Evolutionary conservation across 306 rosid species (phyloP).

Genomic region (Rosa rugosa): DNA sequence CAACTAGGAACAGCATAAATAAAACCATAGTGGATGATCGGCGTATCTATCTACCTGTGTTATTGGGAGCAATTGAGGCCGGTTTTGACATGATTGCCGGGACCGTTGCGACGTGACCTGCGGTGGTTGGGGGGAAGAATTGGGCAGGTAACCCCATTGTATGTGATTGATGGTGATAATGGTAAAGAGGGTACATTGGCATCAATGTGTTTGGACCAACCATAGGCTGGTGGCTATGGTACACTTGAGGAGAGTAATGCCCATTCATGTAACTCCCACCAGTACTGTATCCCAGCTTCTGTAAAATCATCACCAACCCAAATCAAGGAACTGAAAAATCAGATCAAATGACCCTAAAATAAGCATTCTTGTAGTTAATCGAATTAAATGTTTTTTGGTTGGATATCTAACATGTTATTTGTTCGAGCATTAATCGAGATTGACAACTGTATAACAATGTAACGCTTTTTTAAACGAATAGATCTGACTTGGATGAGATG

Average conservation of each 20-base stretch:
- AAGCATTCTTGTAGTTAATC: background rate
- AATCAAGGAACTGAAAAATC: background rate
- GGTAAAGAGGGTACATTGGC: conserved; percentile 75
- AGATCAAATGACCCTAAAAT: conserved; percentile 2
- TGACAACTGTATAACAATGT: background rate
- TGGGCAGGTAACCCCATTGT: conserved; percentile 71
- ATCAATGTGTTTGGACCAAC: conserved; percentile 66
- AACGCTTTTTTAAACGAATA: background rate
- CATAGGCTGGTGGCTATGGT: conserved; percentile 60
- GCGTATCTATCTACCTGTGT: conserved; percentile 48
- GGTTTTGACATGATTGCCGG: conserved; percentile 62
- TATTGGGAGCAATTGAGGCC: conserved; percentile 40
- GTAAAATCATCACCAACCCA: conserved; percentile 20
- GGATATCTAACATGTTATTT: background rate
- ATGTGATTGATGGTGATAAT: conserved; percentile 54
- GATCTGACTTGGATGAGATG: background rate
- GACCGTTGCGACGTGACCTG: conserved; percentile 38
- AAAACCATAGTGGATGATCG: background rate
- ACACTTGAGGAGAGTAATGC: conserved; percentile 49
- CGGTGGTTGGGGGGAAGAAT: conserved; percentile 45
- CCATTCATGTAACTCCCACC: conserved; percentile 65
- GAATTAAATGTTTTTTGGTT: background rate
- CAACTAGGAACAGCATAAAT: background rate
- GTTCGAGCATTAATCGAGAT: background rate
- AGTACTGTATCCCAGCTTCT: conserved; percentile 52